A percentile compares a stretch with the other conserved stretches of the same genome.
phyloP scores from a whole-genome alignment of 805 yeast species.

The Scheffersomyces lignosus region DNA sequence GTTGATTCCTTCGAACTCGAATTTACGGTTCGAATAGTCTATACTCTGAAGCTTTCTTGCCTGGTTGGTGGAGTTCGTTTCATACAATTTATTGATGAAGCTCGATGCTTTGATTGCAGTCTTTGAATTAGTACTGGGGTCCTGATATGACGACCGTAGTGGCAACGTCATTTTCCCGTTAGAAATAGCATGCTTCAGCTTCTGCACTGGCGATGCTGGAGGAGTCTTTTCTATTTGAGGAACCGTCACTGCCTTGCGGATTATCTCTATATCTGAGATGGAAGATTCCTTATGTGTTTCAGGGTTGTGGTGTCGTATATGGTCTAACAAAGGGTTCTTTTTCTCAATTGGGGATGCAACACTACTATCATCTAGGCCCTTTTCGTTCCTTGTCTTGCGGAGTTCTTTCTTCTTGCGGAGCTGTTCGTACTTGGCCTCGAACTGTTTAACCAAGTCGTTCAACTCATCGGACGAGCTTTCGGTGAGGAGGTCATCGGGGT shows the following conservation, averaged over 20 bases:
- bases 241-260: neutral
- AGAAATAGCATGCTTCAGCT: too few relatives aligned
- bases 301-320: neutral
- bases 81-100: constrained; percentile 19
- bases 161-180: neutral
- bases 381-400: neutral
- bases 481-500: constrained; percentile 32
- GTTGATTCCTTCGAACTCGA: constrained; percentile 20
- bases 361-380: too few relatives aligned
- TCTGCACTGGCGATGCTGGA: neutral
- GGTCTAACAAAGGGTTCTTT: too few relatives aligned
- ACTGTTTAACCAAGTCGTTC: constrained; percentile 39
- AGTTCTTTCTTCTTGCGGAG: constrained; percentile 18
- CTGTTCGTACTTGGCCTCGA: constrained; percentile 17
- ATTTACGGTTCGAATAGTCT: constrained; percentile 23
- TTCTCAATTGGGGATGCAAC: too few relatives aligned
- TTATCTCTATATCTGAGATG: neutral
- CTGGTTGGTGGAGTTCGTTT: constrained; percentile 7
- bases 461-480: constrained; percentile 40
- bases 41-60: constrained; percentile 9
- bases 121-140: neutral
- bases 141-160: too few relatives aligned
- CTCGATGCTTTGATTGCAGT: constrained; percentile 8
- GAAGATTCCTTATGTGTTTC: too few relatives aligned
- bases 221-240: neutral